Conservation (phyloP, 2,329 filamentous ascomycete genomes). For the Ophiocordyceps sinensis region DNA sequence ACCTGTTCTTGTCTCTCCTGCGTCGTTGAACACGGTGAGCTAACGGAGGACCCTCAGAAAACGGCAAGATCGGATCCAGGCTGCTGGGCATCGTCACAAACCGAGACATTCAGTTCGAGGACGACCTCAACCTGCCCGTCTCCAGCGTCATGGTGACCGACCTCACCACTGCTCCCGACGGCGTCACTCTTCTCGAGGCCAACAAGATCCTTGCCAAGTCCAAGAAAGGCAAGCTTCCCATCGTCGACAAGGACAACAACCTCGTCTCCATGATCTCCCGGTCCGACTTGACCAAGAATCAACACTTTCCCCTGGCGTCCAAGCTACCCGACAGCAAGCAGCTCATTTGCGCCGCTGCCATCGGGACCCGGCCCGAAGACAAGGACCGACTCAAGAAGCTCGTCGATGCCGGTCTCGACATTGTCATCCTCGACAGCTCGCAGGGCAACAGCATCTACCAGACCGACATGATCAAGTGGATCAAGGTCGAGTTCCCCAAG, state of each 20-base stretch:
- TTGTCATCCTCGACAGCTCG: conserved; percentile 89
- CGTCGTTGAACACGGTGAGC: background rate
- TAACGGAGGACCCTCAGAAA: conserved; percentile 41
- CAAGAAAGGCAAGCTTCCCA: conserved; percentile 97
- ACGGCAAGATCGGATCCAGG: conserved; percentile 85
- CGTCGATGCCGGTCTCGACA: conserved; percentile 86
- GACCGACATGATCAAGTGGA: conserved; percentile 94
- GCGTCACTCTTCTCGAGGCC: conserved; percentile 73
- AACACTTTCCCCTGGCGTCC: conserved; percentile 89
- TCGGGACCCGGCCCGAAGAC: conserved; percentile 89
- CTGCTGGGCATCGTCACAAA: conserved; percentile 95
- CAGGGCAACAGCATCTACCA: conserved; percentile 99
- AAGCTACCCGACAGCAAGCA: conserved; percentile 97
- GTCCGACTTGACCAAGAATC: conserved; percentile 96
- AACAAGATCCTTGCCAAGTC: conserved; percentile 88
- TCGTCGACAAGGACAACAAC: conserved; percentile 72
- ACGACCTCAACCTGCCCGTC: conserved; percentile 55
- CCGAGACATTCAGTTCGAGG: conserved; percentile 95
- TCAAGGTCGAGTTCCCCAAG: conserved; percentile 72
- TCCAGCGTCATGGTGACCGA: conserved; percentile 92
- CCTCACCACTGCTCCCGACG: conserved; percentile 72
- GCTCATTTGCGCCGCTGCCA: conserved; percentile 85
- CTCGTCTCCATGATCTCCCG: conserved; percentile 84
- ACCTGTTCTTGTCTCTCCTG: conserved; percentile 1
- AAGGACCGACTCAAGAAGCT: conserved; percentile 75